Base-by-base conservation (phyloP, 768 basidiomycete species). In the Auricularia sp. region DNA sequence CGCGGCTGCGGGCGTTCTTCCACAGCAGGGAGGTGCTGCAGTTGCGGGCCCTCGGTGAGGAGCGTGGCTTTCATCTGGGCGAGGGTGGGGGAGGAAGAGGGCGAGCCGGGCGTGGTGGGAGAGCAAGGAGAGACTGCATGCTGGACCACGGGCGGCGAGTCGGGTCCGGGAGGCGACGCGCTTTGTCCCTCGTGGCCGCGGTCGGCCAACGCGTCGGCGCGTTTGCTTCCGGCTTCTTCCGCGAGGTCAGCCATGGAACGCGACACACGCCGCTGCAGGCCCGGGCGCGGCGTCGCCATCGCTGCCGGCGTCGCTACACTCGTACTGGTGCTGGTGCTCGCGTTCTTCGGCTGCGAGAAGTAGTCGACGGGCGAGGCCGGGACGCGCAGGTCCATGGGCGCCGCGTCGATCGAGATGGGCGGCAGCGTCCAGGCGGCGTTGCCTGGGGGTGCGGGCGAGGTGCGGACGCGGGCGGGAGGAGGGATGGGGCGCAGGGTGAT, bases 1-100 rank as follows among this genome's bases (percentile, higher is more conserved):
- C 87, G 71, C 12, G 81, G 76, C 65, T 78, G 76, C 6, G 78
- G 74, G 5, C 66, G 66, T 39, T 44, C 44, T 34, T 36, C 43
- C 18, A 36, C 64, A 7, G 42, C 63, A 23, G 61, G 61, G 43
- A n/a, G 62, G 53, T 8, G 66, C 63, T 3, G 64, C 61, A 10
- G 12, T 33, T 14, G 36, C 53, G 36, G 58, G 33, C 53, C 53
- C 35, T 56, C 44, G 18, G 18, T 36, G 33, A 34, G 51, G 51
- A 35, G 36, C 53, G 14, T 51, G 18, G 47, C 47, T 51, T 51
- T 51, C 47, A 51, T 51, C 3, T 51, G 47, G 18, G 47, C 47
- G 47, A 51, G 47, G 11, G 47, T 51, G 11, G 47, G 47, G 18
- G 47, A 51, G 18, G 47, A 3, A 10, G 43, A 44, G 10, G 10